Evolutionary conservation across 2,329 filamentous ascomycete species (phyloP), one percentile per base, ranked within the genome.

Genomic region (Bipolaris sorokiniana): DNA sequence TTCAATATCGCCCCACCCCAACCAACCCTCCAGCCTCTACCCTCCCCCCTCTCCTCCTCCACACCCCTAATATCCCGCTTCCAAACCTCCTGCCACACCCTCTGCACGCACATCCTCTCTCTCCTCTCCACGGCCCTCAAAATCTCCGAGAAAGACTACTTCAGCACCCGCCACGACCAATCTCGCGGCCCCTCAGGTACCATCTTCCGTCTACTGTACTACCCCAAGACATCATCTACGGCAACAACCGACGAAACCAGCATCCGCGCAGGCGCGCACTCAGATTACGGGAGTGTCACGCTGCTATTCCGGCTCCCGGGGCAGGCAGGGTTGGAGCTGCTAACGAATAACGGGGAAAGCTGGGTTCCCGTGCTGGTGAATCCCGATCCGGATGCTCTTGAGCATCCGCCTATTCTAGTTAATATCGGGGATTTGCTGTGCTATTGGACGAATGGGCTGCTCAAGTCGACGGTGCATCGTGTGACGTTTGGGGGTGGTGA

Each of bases 1-100:
- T 94, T 98, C 83, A 99, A 98, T 79, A 90, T 98, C 71, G 91
- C 89, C 63, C 86, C 91, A 66, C 96, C 95, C 72, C 72, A 81
- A 55, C 67, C 66, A 2, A 66, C 86, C 61, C 83, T 86, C 65
- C 94, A 98, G 74, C 88, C 90, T 7, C 81, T 98, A 1, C 92
- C 94, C 0, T 70, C 80, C 1, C 81, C 85, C 7, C 81, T 98
- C 2, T 72, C 78, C 15, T 64, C 81, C 1, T 81, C 90, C 59
- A 84, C 90, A 68, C 67, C 80, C 6, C 81, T 88, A 16, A 82
- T 97, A 59, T 79, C 80, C 51, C 76, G 80, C 37, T 97, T 98
- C 77, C 83, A 88, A 56, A 77, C 82, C 34, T 81, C 85, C 26
- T 98, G 93, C 76, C 88, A 90, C 61, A 76, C 79, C 3, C 85